Conservation (phyloP, 2,329 filamentous ascomycete species). For the Polychaeton citri region DNA sequence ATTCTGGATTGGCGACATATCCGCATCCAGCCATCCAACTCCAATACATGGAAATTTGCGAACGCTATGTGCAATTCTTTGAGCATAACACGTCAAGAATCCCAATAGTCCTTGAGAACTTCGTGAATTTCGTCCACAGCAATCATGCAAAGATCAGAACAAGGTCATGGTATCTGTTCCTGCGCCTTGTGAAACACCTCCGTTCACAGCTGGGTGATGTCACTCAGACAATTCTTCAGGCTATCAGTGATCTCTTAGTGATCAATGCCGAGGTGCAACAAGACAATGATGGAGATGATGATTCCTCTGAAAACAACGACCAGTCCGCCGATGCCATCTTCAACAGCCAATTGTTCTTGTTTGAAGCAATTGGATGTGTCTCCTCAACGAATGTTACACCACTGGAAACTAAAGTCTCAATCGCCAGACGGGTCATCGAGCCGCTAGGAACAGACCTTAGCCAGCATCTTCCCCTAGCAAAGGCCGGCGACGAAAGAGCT, state of each 20-base stretch:
- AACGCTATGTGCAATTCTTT: conserved; percentile 86
- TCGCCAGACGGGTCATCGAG: conserved; percentile 75
- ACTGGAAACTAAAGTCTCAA: conserved; percentile 72
- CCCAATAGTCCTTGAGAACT: conserved; percentile 76
- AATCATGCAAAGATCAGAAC: conserved; percentile 75
- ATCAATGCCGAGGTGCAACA: conserved; percentile 83
- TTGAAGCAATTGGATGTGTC: conserved; percentile 87
- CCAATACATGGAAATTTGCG: conserved; percentile 97
- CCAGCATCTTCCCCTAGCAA: conserved; percentile 60
- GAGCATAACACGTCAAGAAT: conserved; percentile 72
- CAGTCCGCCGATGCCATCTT: conserved; percentile 85
- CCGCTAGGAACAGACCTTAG: conserved; percentile 87
- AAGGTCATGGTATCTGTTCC: conserved; percentile 94
- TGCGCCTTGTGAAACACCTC: conserved; percentile 80
- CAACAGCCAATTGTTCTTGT: conserved; percentile 80
- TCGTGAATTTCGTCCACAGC: conserved; percentile 82
- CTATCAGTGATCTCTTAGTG: conserved; percentile 72
- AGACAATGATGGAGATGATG: conserved; percentile 71
- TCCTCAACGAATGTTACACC: conserved; percentile 69
- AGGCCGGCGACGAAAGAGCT: conserved; percentile 67
- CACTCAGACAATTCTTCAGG: conserved; percentile 81
- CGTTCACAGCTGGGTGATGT: conserved; percentile 74
- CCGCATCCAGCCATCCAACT: conserved; percentile 83
- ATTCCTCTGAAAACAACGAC: conserved; percentile 87
- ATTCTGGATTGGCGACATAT: conserved; percentile 75